phyloP scores from a whole-genome alignment of 2,329 filamentous ascomycete species.

The Huntiella abstrusa region DNA sequence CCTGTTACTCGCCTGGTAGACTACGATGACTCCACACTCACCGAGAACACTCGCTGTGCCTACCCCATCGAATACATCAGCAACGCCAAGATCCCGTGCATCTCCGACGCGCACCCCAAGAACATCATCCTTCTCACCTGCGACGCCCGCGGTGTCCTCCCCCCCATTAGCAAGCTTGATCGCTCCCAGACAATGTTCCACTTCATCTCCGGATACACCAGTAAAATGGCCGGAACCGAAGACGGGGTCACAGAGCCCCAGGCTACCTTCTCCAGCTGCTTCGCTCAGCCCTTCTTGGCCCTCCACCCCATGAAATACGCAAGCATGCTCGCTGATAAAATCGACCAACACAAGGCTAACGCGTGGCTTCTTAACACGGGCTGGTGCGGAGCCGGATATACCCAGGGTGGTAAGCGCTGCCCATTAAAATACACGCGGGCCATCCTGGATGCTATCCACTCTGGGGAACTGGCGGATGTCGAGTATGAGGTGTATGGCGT shows the following conservation, averaged over 20 bases:
- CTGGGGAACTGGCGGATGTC: slow-evolving; percentile 76
- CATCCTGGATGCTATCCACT: slow-evolving; percentile 93
- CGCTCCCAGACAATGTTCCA: slow-evolving; percentile 98
- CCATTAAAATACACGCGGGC: slow-evolving; percentile 97
- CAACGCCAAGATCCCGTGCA: slow-evolving; percentile 96
- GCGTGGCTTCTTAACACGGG: slow-evolving; percentile 98
- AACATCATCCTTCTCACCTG: slow-evolving; percentile 98
- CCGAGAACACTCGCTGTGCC: slow-evolving; percentile 92
- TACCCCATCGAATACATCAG: slow-evolving; percentile 98
- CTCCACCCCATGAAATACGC: slow-evolving; percentile 99
- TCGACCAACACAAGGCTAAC: slow-evolving; percentile 82
- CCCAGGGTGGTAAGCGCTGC: slow-evolving; percentile 88
- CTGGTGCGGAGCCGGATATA: slow-evolving; percentile 83
- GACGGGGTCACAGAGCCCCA: slow-evolving; percentile 93
- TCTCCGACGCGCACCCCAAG: slow-evolving; percentile 69
- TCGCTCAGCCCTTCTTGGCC: slow-evolving; percentile 96
- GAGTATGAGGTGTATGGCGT: slow-evolving; percentile 91
- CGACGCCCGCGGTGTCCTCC: slow-evolving; percentile 90
- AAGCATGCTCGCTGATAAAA: slow-evolving; percentile 97
- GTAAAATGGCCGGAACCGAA: slow-evolving; percentile 99
- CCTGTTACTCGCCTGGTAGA: slow-evolving; percentile 75
- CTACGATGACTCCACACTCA: slow-evolving; percentile 87
- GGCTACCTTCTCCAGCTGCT: slow-evolving; percentile 97
- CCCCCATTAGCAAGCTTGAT: slow-evolving; percentile 93
- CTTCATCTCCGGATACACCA: slow-evolving; percentile 99